Percentiles rank a stretch among this genome's conserved stretches.
phyloP scores from a whole-genome alignment of 768 basidiomycete species.

The Suillus discolor region DNA sequence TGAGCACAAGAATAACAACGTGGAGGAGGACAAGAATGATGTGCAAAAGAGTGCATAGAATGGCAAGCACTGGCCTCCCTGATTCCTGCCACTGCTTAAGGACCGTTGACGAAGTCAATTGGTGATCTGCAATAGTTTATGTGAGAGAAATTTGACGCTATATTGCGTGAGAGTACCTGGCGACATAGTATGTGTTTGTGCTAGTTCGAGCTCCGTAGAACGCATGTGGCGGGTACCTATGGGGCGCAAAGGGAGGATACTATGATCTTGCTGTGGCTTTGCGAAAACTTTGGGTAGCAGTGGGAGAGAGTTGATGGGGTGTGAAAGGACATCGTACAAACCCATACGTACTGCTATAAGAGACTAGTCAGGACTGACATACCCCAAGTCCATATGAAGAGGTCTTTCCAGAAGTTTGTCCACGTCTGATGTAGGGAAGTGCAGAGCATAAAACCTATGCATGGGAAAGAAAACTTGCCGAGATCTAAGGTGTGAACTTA shows the following conservation, averaged over 20 bases:
- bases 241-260: background rate
- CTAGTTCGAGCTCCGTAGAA: background rate
- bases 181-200: background rate
- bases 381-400: background rate
- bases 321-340: background rate
- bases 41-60: constrained; percentile 2
- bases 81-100: background rate
- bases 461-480: background rate
- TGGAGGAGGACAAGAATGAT: constrained; percentile 1
- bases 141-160: background rate
- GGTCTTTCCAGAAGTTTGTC: background rate
- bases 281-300: background rate
- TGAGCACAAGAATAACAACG: constrained; percentile 4
- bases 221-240: background rate
- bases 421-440: background rate
- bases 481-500: background rate
- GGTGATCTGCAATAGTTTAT: background rate
- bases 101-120: no score
- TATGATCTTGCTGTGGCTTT: background rate
- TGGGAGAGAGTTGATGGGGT: background rate
- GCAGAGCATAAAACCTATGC: background rate
- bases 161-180: background rate
- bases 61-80: background rate
- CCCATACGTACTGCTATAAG: background rate
- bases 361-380: background rate